These are phyloP conservation scores for Musa troglodytarum DNA, from an alignment of 176 grass and related monocot genomes.

Conservation along the genomic window DNA sequence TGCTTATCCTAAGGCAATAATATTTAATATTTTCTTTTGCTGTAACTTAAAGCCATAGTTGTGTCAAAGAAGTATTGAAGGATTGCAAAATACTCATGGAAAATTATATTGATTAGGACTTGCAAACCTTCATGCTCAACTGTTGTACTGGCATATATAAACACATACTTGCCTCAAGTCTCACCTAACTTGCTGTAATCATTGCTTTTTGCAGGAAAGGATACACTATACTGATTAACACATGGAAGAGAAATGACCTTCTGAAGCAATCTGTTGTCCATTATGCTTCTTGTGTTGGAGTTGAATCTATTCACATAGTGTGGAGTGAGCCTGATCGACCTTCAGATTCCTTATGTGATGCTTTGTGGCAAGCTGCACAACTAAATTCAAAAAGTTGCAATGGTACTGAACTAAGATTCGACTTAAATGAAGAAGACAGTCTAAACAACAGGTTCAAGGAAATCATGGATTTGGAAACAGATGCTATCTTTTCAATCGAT, in stretches of 20 bases:
- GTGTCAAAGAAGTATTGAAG: too few relatives aligned
- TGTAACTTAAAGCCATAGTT: too few relatives aligned
- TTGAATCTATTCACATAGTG: constrained; percentile 56
- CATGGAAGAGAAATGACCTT: constrained; percentile 71
- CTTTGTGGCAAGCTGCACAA: constrained; percentile 17
- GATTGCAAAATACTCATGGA: too few relatives aligned
- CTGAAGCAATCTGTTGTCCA: constrained; percentile 44
- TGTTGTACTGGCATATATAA: too few relatives aligned
- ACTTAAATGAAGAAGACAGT: constrained; percentile 46
- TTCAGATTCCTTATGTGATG: constrained; percentile 27
- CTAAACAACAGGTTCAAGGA: constrained; percentile 28
- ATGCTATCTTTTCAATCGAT: constrained; percentile 23
- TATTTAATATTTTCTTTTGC: too few relatives aligned
- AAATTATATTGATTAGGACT: too few relatives aligned
- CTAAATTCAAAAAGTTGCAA: constrained; percentile 18
- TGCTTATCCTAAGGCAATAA: too few relatives aligned
- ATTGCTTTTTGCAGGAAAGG: constrained; percentile 20
- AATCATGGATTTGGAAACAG: constrained; percentile 2
- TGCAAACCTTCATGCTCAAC: too few relatives aligned
- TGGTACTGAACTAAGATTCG: constrained; percentile 35
- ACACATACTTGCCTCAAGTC: too few relatives aligned
- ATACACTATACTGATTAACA: constrained; percentile 79
- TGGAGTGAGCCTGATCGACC: constrained; percentile 80
- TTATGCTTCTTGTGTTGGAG: constrained; percentile 62
- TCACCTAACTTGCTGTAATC: neutral